Evolutionary conservation across 2,329 filamentous ascomycete genomes (phyloP), one percentile per base, ranked within the genome.

Genomic region (Beauveria sp.): DNA sequence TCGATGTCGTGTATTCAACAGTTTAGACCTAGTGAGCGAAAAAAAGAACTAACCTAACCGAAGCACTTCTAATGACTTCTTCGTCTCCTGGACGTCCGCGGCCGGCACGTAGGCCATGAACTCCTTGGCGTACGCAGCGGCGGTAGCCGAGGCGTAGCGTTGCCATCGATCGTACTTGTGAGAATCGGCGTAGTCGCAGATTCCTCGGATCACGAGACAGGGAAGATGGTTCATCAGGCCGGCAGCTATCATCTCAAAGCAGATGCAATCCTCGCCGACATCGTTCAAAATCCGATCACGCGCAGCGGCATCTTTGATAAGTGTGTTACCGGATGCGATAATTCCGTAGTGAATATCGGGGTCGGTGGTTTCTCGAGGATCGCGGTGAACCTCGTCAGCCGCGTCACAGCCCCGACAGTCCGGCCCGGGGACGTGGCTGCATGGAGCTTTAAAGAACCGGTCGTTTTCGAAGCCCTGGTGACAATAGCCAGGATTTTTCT

Each of bases 171-270:
- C 61, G 58, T 67, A 67, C 49, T 70, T 70, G 50, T 70, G 66
- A 2, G 65, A 62, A 51, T 73, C 70, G 5, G 70, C 63, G 46
- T 73, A 73, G 61, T 73, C 70, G 56, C 66, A 70, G 45, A 73
- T 73, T 0, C 74, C 74, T 6, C 72, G 67, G 26, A 77, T 72
- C 0, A 71, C 67, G 1, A 75, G 49, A 40, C 70, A 52, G 18
- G 50, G 50, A 22, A 52, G 40, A n/a, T 50, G 47, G 47, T 50
- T 30, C 24, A 50, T 30, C 73, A 69, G 1, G 68, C 69, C 1
- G 30, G 30, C 30, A 34, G 66, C 67, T 28, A 69, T 67, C 69
- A 67, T 71, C 47, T 72, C 70, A 26, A 71, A 59, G 20, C 67
- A 69, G 1, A 67, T 43, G 16, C 64, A 67, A 8, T 64, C 24